Evolutionary conservation across 2,329 filamentous ascomycete species (phyloP), one percentile per base, ranked within the genome.

Genomic region (Clonostachys chloroleuca): DNA sequence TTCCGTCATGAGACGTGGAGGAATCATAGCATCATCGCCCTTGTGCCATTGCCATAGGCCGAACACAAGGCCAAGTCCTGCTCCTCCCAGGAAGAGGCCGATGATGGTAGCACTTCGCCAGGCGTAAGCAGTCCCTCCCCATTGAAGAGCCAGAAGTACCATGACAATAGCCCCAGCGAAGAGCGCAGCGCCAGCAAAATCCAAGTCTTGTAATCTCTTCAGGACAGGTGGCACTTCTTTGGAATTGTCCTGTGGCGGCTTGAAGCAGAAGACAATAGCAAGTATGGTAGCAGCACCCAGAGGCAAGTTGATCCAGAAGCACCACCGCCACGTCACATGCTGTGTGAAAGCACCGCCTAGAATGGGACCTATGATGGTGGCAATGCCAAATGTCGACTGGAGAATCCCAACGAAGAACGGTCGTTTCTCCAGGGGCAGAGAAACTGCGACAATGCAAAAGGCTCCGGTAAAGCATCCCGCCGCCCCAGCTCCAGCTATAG

Each of bases 131-230:
- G 70, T 63, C 6, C 80, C 79, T 13, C 77, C 80, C 72, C 75
- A 82, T 54, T 81, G 73, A 34, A 83, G 63, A 7, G 76, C 78
- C 5, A 83, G 66, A 10, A 83, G 61, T 10, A 81, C 63, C 51
- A 70, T 75, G 50, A 81, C 59, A 40, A 81, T 68, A 33, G 70
- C 68, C 1, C 77, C 74, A 17, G 79, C 66, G 53, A 81, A 69
- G 47, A 78, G 60, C 14, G 59, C 57, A 3, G 71, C 70, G 24
- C 78, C 78, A 7, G 69, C 42, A 9, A 77, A 59, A 54, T 82
- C 78, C 41, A 81, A 64, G 51, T 72, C 66, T 42, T 65, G 56
- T 24, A 79, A 42, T 10, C 72, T 67, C 34, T 57, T 47, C n/a
- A 61, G 10, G 44, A 73, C 55, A 20, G 67, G 55, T 49, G 65